These are phyloP conservation scores for Cucurbitaria berberidis DNA, from an alignment of 2,329 filamentous ascomycete genomes.

Conservation along the genomic window DNA sequence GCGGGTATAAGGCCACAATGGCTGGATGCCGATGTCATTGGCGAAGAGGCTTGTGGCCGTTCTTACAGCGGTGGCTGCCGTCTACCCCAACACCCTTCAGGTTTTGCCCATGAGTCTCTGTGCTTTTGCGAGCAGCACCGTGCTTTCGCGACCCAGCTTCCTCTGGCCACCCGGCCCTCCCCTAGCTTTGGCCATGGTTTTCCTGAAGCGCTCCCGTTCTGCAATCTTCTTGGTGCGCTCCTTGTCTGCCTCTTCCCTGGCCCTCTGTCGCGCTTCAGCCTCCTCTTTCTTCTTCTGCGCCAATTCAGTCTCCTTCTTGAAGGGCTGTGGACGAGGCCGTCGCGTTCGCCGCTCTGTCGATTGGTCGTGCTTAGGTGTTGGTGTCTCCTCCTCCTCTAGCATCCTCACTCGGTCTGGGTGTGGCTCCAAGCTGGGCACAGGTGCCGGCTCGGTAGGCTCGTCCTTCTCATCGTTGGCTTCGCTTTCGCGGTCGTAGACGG, in stretches of 20 bases:
- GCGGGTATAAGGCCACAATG: background rate
- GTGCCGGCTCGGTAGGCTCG: slow-evolving; percentile 27
- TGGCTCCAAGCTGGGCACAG: slow-evolving; percentile 56
- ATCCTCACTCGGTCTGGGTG: slow-evolving; percentile 67
- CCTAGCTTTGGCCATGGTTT: slow-evolving; percentile 66
- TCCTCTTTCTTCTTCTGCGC: slow-evolving; percentile 66
- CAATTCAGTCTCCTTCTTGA: slow-evolving; percentile 52
- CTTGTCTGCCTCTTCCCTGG: slow-evolving; percentile 68
- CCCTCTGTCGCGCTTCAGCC: slow-evolving; percentile 63
- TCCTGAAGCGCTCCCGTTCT: slow-evolving; percentile 74
- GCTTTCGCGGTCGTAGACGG: slow-evolving; percentile 43
- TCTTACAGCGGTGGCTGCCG: background rate
- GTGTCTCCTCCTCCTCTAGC: slow-evolving; percentile 55
- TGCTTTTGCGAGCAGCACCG: slow-evolving; percentile 77
- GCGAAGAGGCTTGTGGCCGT: background rate
- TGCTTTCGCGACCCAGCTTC: slow-evolving; percentile 82
- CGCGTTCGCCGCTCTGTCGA: slow-evolving; percentile 28
- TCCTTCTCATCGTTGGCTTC: slow-evolving; percentile 32
- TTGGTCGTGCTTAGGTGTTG: slow-evolving; percentile 19
- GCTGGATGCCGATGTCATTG: background rate
- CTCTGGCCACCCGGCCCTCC: slow-evolving; percentile 73
- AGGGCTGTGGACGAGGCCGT: slow-evolving; percentile 46
- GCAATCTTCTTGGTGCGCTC: slow-evolving; percentile 61
- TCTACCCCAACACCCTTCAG: slow-evolving; percentile 12
- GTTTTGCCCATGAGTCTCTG: slow-evolving; percentile 67